Conservation (phyloP, 805 yeast species). For the Ogataea nakhonphanomensis region DNA sequence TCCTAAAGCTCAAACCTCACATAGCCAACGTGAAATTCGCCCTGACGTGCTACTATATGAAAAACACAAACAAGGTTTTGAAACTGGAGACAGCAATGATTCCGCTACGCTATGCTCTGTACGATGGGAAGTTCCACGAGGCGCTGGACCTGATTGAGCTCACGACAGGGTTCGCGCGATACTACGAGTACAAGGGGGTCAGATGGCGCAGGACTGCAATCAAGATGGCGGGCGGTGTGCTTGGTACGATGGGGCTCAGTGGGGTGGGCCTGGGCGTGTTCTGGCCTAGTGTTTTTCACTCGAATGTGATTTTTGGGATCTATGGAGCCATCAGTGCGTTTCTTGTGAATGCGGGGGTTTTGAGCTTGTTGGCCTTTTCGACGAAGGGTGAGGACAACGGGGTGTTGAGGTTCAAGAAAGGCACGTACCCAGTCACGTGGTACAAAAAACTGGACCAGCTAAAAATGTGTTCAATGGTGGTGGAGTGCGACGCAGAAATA, state of each 20-base stretch:
- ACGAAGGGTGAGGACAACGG: slow-evolving; percentile 47
- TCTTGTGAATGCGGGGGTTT: slow-evolving; percentile 43
- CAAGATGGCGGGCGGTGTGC: slow-evolving; percentile 41
- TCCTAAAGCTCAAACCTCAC: slow-evolving; percentile 26
- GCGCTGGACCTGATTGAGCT: slow-evolving; percentile 58
- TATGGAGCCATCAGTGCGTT: slow-evolving; percentile 49
- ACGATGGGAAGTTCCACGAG: slow-evolving; percentile 51
- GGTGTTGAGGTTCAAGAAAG: slow-evolving; percentile 60
- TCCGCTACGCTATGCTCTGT: slow-evolving; percentile 61
- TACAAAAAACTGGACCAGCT: slow-evolving; percentile 64
- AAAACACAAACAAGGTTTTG: slow-evolving; percentile 25
- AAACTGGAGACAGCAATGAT: slow-evolving; percentile 46
- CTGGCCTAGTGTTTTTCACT: slow-evolving; percentile 26
- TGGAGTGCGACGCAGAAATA: slow-evolving; percentile 60
- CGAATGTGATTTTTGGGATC: slow-evolving; percentile 40
- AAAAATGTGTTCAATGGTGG: slow-evolving; percentile 58
- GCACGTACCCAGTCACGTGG: slow-evolving; percentile 63
- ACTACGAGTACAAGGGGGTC: slow-evolving; percentile 35
- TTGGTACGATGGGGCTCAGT: slow-evolving; percentile 34
- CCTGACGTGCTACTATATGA: slow-evolving; percentile 27
- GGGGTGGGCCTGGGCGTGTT: slow-evolving; percentile 26
- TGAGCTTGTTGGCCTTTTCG: slow-evolving; percentile 42
- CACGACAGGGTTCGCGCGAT: slow-evolving; percentile 57
- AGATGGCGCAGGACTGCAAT: slow-evolving; percentile 32
- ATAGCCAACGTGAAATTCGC: slow-evolving; percentile 23